A percentile compares a stretch with the other conserved stretches of the same genome.
Conservation (phyloP, 495 filamentous ascomycete species). For the Margaritispora aquatica region DNA sequence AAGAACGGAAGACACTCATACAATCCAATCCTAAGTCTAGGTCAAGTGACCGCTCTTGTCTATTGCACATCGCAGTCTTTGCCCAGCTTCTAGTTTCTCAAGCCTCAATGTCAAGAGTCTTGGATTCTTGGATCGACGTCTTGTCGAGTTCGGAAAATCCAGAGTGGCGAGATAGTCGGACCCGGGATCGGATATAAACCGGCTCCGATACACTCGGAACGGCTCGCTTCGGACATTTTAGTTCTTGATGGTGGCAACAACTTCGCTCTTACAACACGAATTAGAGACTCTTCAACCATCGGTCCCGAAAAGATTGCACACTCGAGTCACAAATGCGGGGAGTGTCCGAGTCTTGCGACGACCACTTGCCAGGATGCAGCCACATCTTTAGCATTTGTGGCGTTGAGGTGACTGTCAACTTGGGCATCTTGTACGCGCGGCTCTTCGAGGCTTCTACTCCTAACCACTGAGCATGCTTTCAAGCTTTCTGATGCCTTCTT, state of each 20-base stretch:
- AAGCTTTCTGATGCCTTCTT: slow-evolving; percentile 15
- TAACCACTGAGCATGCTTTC: slow-evolving; percentile 6
- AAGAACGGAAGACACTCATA: background rate
- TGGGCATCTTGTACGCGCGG: slow-evolving; percentile 6
- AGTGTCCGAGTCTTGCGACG: slow-evolving; percentile 9
- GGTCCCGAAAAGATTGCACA: background rate
- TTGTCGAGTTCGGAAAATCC: background rate
- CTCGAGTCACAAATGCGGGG: slow-evolving; percentile 2
- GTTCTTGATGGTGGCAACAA: background rate
- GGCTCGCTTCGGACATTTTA: background rate
- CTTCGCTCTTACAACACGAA: background rate
- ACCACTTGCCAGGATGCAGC: slow-evolving; percentile 12
- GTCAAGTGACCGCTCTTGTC: background rate
- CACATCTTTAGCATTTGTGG: slow-evolving; percentile 3
- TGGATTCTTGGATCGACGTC: background rate
- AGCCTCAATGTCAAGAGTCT: background rate
- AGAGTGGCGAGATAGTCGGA: background rate
- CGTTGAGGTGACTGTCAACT: background rate
- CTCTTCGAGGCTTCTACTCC: background rate
- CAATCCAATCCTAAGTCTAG: background rate
- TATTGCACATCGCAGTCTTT: slow-evolving; percentile 11
- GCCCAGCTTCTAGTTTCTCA: slow-evolving; percentile 7
- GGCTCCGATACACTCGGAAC: background rate
- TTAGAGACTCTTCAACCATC: background rate
- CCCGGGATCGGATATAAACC: background rate